Base-by-base conservation (phyloP, 1,284 basidiomycete genomes). In the Leccinum fallax region DNA sequence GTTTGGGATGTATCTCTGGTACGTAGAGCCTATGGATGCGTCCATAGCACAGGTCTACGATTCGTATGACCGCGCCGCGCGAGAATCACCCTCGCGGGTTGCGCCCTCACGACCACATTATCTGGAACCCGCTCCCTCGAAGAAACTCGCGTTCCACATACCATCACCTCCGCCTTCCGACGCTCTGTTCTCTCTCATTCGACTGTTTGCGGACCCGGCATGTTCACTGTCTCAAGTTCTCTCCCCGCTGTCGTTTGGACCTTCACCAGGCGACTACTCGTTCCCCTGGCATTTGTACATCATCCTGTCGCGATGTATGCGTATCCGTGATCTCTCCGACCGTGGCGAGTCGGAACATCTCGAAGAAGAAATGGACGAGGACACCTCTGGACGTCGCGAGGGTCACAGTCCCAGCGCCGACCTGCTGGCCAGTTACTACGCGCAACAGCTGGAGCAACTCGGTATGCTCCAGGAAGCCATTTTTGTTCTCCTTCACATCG, bases 201-300 rank as follows among this genome's bases (percentile, higher is more conserved):
- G 86, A 69, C 81, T 99, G 70, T 86, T 84, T 77, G 88, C 88
- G 6, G 85, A 90, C 58, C 87, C 86, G 2, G 79, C 81, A 15
- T 85, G 85, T 61, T 88, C 88, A 5, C 79, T 90, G 15, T 89
- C 87, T 2, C 79, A 82, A 36, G 76, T 85, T 8, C 81, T 83
- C 67, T 85, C 79, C 63, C 90, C 95, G 0, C 79, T 88, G 34
- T 92, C 91, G 40, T 94, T 93, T 70, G 86, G 89, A 1, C 77
- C 90, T 0, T 91, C 88, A 11, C 90, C 91, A 0, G 76, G 87
- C 21, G 95, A 97, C 75, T 90, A 88, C 72, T 87, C 93, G 11
- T 79, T 98, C 59, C 84, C 93, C 8, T 99, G 97, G 97, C 95
- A 98, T 76, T 74, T 98, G 32, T 98, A 97, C 74, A 86, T 95